Base-by-base conservation (phyloP, 2,329 filamentous ascomycete genomes). In the Dothistroma septosporum region DNA sequence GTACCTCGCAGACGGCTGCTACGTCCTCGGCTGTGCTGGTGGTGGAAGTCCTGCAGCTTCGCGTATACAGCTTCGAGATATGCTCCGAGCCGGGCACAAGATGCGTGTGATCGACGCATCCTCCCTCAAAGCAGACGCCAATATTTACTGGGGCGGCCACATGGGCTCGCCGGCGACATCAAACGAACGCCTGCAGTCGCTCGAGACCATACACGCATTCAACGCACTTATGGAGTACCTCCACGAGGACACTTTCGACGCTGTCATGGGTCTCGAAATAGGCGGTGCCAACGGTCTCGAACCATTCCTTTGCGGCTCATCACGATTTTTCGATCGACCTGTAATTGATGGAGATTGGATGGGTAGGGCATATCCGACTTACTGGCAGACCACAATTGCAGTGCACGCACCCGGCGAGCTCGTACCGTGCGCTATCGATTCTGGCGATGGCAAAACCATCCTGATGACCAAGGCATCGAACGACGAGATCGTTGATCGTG, bases 271-370 rank as follows among this genome's bases (percentile, higher is more conserved):
- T 0, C 72, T 87, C 11, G 86, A 89, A 67, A 86, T 89, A 57
- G 87, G 87, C n/a, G 86, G 87, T 7, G 81, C 80, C 4, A 89
- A 89, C 64, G 85, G 86, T 0, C 75, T 87, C 9, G 80, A 85
- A 64, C 80, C 82, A 9, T 76, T 87, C 73, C 77, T 85, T 4
- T 72, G 86, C 4, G 84, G 84, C 5, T 81, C 82, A 0, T 81
- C 79, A 56, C 75, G 75, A 0, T 79, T 82, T 62, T 81, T 85
- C 71, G 64, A 78, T 61, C 41, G 73, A 50, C 75, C 77, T 9
- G 74, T 76, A 7, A 71, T 80, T 14, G 78, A 80, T 60, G 77
- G 72, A 2, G 78, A 80, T 60, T 77, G 72, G 66, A 80, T 80
- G 77, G 77, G 78, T 4, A 70, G 78, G 37, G 78, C 78, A 5